Percentiles rank a stretch among this genome's conserved stretches.
These are phyloP conservation scores for Rhodomyrtus tomentosa DNA, from an alignment of 345 rosid genomes.

Conservation along the genomic window DNA sequence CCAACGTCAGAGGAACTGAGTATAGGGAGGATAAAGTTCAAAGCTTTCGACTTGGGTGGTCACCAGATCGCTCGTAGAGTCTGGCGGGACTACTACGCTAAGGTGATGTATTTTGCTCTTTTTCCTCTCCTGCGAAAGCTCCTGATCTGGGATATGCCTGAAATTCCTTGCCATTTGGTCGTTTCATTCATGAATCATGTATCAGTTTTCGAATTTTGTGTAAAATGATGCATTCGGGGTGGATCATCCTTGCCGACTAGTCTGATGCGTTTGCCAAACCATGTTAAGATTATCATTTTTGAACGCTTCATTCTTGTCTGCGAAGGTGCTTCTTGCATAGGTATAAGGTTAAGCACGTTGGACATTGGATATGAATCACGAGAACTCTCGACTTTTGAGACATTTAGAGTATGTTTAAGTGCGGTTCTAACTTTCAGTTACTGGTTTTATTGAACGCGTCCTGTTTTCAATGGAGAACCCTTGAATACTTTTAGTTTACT, in stretches of 20 bases:
- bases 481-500: neutral
- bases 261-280: neutral
- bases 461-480: neutral
- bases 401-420: too few relatives aligned
- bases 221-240: neutral
- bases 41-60: constrained; percentile 43
- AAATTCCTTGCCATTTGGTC: neutral
- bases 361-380: neutral
- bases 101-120: constrained; percentile 4
- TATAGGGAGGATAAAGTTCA: constrained; percentile 38
- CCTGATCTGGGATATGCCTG: neutral
- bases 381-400: neutral
- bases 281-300: neutral
- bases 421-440: neutral
- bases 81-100: constrained; percentile 36
- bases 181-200: neutral
- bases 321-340: neutral
- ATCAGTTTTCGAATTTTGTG: neutral
- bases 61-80: constrained; percentile 41
- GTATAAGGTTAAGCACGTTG: too few relatives aligned
- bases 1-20: constrained; percentile 41
- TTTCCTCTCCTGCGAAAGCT: neutral
- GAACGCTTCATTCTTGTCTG: neutral
- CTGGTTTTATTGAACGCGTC: neutral
- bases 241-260: neutral